Conservation (phyloP, 495 filamentous ascomycete genomes). For the Penicillium tannophilum region DNA sequence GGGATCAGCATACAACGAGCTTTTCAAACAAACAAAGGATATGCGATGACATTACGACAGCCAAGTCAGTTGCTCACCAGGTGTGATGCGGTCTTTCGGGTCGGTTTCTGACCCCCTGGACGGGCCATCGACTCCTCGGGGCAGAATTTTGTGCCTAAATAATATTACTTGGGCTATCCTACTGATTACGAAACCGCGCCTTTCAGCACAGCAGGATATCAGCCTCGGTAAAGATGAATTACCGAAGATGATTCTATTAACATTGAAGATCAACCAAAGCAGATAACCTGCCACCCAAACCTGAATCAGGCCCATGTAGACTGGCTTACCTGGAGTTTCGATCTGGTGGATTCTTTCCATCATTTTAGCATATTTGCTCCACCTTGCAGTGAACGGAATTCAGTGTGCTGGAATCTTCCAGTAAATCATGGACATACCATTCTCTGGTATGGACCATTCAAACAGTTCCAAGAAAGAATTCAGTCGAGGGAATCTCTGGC, state of each 20-base stretch:
- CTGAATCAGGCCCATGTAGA: background rate
- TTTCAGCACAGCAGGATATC: constrained; percentile 74
- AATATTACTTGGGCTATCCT: constrained; percentile 62
- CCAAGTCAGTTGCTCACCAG: constrained; percentile 15
- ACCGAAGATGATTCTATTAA: constrained; percentile 58
- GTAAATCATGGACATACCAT: constrained; percentile 18
- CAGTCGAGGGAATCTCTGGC: constrained; percentile 27
- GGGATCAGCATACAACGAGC: constrained; percentile 86
- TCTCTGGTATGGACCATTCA: constrained; percentile 18
- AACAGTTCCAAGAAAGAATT: constrained; percentile 24
- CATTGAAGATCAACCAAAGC: constrained; percentile 64
- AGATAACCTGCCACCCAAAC: constrained; percentile 55
- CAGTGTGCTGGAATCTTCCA: constrained; percentile 11
- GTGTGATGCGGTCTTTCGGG: constrained; percentile 52
- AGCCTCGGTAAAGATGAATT: constrained; percentile 66
- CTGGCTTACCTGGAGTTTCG: background rate
- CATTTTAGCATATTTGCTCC: background rate
- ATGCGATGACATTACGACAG: too few relatives aligned
- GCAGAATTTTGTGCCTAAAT: constrained; percentile 61
- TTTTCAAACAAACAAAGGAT: constrained; percentile 73
- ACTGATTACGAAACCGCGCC: constrained; percentile 74
- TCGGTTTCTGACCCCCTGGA: constrained; percentile 68
- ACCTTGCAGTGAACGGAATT: constrained; percentile 5
- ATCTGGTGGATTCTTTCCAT: background rate
- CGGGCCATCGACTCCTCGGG: constrained; percentile 83